Evolutionary conservation across 192 early-diverging fungal genomes (phyloP).

Genomic region (Coemansia sp.): DNA sequence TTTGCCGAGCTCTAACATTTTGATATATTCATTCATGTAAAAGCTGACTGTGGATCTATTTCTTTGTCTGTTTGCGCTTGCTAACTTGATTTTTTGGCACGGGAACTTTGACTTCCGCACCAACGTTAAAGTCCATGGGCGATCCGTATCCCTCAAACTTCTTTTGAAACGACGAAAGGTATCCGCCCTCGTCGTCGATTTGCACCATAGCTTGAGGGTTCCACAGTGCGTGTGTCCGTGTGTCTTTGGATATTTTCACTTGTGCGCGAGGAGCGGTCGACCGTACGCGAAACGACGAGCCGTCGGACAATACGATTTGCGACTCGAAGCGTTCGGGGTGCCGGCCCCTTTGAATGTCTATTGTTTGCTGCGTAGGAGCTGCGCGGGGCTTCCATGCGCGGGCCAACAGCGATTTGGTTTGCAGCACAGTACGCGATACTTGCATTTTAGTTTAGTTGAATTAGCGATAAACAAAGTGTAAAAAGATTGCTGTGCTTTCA

Average conservation of each 20-base stretch:
- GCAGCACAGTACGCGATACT: slow-evolving; percentile 10
- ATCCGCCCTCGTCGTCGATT: slow-evolving; percentile 75
- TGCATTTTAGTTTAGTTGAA: slow-evolving; percentile 21
- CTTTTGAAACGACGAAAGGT: slow-evolving; percentile 78
- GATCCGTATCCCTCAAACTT: slow-evolving; percentile 63
- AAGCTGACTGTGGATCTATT: not conserved
- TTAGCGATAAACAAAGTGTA: not conserved
- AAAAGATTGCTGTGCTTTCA: not conserved
- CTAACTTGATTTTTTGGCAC: not conserved
- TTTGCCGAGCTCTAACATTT: not conserved
- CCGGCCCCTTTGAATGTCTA: slow-evolving; percentile 7
- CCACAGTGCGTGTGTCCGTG: slow-evolving; percentile 92
- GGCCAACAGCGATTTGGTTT: slow-evolving; percentile 39
- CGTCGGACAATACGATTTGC: slow-evolving; percentile 85
- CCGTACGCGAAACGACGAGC: slow-evolving; percentile 77
- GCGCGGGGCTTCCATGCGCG: slow-evolving; percentile 47
- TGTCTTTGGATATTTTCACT: slow-evolving; percentile 86
- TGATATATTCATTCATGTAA: not conserved
- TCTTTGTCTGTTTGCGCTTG: not conserved
- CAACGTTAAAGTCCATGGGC: slow-evolving; percentile 22
- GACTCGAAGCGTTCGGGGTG: slow-evolving; percentile 77
- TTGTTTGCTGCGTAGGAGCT: not conserved
- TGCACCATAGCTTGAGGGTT: slow-evolving; percentile 66
- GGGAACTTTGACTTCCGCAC: not conserved
- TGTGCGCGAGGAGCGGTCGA: slow-evolving; percentile 84